These are phyloP conservation scores for Pyricularia sp. DNA, from an alignment of 2,329 filamentous ascomycete species.

Conservation along the genomic window DNA sequence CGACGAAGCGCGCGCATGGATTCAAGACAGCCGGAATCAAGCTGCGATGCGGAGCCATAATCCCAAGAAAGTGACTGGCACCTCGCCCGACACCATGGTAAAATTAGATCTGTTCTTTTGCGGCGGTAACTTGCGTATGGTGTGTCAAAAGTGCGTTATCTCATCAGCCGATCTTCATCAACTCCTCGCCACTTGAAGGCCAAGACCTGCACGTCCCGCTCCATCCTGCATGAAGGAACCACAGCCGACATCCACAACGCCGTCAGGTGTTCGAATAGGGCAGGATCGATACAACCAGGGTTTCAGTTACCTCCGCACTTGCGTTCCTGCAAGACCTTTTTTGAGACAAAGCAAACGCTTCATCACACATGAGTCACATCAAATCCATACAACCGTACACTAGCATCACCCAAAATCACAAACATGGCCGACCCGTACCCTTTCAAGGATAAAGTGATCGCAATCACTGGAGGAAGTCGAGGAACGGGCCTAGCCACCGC, in stretches of 20 bases:
- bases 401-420: too few species aligned
- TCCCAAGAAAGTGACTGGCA: not conserved
- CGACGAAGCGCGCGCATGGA: too few species aligned
- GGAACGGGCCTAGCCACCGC: constrained; percentile 7
- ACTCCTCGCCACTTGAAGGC: not conserved
- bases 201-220: not conserved
- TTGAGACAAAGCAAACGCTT: not conserved
- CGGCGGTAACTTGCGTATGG: not conserved
- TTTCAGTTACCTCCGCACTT: not conserved
- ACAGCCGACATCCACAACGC: too few species aligned
- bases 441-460: constrained; percentile 8
- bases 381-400: too few species aligned
- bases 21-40: not conserved
- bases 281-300: not conserved
- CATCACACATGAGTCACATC: not conserved
- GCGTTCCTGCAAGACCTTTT: not conserved
- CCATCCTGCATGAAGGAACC: not conserved
- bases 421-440: constrained; percentile 6
- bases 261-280: too few species aligned
- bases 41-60: not conserved
- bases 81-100: not conserved
- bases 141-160: not conserved
- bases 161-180: not conserved
- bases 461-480: constrained; percentile 5
- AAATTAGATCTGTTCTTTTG: not conserved